phyloP scores from a whole-genome alignment of 1,284 basidiomycete genomes.

The Rhodotorula sp. region DNA sequence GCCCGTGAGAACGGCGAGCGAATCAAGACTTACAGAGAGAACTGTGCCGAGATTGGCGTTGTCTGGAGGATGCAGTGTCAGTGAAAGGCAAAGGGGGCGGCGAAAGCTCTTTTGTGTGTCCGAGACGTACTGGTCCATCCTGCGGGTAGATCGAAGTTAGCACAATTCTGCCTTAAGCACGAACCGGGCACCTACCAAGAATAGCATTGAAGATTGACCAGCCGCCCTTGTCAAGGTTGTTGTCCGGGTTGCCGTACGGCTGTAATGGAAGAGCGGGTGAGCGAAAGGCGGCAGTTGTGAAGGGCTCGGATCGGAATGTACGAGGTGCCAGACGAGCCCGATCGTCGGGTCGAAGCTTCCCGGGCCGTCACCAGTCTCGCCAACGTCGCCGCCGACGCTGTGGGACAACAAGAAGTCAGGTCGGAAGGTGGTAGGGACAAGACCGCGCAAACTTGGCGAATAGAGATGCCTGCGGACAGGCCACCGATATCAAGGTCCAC shows the following conservation, averaged over 20 bases:
- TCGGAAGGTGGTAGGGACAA: background rate
- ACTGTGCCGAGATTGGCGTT: slow-evolving; percentile 17
- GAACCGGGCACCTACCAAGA: background rate
- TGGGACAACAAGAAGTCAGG: slow-evolving; percentile 1
- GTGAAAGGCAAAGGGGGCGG: background rate
- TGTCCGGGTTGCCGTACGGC: slow-evolving; percentile 70
- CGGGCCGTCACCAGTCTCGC: slow-evolving; percentile 77
- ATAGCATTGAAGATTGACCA: slow-evolving; percentile 29
- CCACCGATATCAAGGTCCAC: too few species aligned
- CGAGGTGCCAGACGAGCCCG: slow-evolving; percentile 53
- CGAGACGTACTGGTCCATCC: slow-evolving; percentile 52
- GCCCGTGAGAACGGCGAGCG: too few species aligned
- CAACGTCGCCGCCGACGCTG: slow-evolving; percentile 68
- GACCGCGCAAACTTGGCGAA: background rate
- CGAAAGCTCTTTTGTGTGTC: background rate
- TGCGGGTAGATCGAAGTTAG: background rate
- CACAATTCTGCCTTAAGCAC: too few species aligned
- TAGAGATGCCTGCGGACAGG: background rate
- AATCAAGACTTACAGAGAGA: background rate
- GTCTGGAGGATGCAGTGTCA: background rate
- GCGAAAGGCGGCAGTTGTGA: too few species aligned
- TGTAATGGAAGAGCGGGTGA: background rate
- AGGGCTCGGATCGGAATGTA: background rate
- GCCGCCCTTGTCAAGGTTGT: slow-evolving; percentile 52
- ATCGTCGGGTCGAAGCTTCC: slow-evolving; percentile 52